These are phyloP conservation scores for Aspergillus brasiliensis DNA, from an alignment of 2,329 filamentous ascomycete genomes.

Conservation along the genomic window DNA sequence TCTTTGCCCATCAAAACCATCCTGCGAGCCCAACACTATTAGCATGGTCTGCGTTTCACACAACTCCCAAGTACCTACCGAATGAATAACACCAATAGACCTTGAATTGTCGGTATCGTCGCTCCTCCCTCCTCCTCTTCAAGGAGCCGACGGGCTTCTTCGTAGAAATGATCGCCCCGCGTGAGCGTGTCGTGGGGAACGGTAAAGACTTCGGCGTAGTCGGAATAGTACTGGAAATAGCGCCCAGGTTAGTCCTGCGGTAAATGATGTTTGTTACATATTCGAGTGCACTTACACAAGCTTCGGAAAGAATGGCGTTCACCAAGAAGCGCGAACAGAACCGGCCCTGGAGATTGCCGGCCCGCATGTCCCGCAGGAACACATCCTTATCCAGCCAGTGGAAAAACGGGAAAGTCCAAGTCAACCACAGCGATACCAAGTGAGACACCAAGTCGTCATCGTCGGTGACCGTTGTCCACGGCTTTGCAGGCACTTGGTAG, in stretches of 20 bases:
- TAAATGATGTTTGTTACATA: background rate
- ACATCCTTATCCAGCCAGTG: constrained; percentile 34
- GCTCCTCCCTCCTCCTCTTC: constrained; percentile 27
- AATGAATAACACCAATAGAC: constrained; percentile 27
- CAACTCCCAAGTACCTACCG: constrained; percentile 15
- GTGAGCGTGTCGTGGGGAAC: constrained; percentile 27
- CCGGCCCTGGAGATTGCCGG: constrained; percentile 24
- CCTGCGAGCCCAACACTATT: constrained; percentile 11
- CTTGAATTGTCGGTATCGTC: constrained; percentile 31
- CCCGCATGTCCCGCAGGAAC: constrained; percentile 34
- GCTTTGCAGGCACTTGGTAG: constrained; percentile 30
- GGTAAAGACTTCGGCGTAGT: constrained; percentile 30
- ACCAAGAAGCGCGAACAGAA: constrained; percentile 40
- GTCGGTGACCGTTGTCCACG: constrained; percentile 38
- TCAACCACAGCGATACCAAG: constrained; percentile 36
- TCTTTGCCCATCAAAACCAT: constrained; percentile 34
- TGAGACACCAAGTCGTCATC: constrained; percentile 37
- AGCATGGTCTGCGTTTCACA: background rate
- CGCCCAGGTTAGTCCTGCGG: background rate
- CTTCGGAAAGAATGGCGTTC: constrained; percentile 37
- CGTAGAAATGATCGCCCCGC: constrained; percentile 32
- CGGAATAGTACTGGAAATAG: constrained; percentile 22
- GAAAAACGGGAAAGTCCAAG: constrained; percentile 34
- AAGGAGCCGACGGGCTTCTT: constrained; percentile 32
- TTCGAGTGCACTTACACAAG: constrained; percentile 30